A percentile compares a stretch with the other conserved stretches of the same genome.
Evolutionary conservation across 2,329 filamentous ascomycete species (phyloP).

Genomic region (Colletotrichum spaethianum): DNA sequence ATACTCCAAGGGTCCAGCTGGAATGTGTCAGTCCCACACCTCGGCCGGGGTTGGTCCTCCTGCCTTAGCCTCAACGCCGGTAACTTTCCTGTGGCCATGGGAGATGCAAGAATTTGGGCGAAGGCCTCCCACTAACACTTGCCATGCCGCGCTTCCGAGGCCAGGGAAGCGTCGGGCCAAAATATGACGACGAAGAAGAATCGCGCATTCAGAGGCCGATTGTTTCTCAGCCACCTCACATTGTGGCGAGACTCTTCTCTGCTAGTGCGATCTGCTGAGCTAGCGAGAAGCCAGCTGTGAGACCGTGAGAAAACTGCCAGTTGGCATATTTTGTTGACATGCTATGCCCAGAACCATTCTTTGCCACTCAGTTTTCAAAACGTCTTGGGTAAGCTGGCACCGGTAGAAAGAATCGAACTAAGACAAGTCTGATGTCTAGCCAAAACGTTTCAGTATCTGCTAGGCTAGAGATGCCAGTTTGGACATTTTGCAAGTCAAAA

Average conservation of each 20-base stretch:
- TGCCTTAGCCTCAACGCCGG: not conserved
- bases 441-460: too few species aligned
- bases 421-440: not conserved
- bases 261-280: not conserved
- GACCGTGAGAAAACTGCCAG: not conserved
- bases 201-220: not conserved
- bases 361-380: not conserved
- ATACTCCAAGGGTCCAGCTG: not conserved
- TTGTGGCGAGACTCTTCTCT: not conserved
- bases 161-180: not conserved
- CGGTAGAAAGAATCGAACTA: not conserved
- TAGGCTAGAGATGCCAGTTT: not conserved
- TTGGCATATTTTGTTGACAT: not conserved
- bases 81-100: not conserved
- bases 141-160: not conserved
- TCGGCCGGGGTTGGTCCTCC: not conserved
- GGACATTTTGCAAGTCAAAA: not conserved
- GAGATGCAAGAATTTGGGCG: not conserved
- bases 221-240: not conserved
- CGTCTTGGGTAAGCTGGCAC: not conserved
- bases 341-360: not conserved
- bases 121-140: not conserved
- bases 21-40: not conserved
- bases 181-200: not conserved
- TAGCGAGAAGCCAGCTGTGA: not conserved